Conservation (phyloP, 164 flowering plant species). For the Piper longum region DNA sequence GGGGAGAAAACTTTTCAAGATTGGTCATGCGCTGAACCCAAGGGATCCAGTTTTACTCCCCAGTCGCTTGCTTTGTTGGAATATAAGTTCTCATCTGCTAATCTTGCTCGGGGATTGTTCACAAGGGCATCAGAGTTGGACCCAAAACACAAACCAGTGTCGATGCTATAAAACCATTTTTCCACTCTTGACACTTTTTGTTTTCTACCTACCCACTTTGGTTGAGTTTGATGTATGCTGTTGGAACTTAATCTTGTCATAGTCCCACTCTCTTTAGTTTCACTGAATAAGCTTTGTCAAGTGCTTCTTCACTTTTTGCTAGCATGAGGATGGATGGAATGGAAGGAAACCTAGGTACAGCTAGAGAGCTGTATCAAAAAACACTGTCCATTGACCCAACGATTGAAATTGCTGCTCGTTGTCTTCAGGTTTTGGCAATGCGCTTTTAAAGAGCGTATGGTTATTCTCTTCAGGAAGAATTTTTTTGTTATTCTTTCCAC, state of each 20-base stretch:
- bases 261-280: no score
- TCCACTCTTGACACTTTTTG: not conserved
- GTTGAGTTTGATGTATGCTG: not conserved
- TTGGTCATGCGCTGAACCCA: slow-evolving; percentile 86
- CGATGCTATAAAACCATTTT: slow-evolving; percentile 63
- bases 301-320: slow-evolving; percentile 9
- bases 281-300: no score
- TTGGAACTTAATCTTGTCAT: not conserved
- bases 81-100: slow-evolving; percentile 67
- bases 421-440: slow-evolving; percentile 55
- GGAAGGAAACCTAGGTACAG: slow-evolving; percentile 79
- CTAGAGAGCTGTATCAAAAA: slow-evolving; percentile 71
- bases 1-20: slow-evolving; percentile 78
- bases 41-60: slow-evolving; percentile 82
- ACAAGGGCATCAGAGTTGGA: slow-evolving; percentile 75
- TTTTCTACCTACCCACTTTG: not conserved
- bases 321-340: slow-evolving; percentile 99
- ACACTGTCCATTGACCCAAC: slow-evolving; percentile 61
- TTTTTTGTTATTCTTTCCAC: not conserved
- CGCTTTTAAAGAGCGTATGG: not conserved
- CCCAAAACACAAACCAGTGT: slow-evolving; percentile 85
- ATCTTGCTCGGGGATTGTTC: slow-evolving; percentile 70
- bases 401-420: slow-evolving; percentile 87
- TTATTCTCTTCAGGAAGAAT: not conserved
- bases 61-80: slow-evolving; percentile 92